Conservation (phyloP, 495 filamentous ascomycete genomes). For the Beverwykella pulmonaria region DNA sequence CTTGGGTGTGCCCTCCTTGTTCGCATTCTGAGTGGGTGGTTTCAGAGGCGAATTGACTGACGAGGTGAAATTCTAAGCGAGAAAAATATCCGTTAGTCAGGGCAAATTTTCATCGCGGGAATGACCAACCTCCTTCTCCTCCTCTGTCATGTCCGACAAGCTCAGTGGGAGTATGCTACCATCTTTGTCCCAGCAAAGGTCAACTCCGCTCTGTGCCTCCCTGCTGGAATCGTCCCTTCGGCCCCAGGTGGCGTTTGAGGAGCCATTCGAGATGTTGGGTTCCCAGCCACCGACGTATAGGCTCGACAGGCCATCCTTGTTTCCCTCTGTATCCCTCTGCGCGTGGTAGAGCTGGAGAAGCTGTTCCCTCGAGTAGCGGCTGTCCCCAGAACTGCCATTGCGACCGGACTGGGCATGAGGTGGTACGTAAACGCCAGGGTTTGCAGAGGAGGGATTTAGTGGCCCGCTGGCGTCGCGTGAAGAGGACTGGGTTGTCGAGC, state of each 20-base stretch:
- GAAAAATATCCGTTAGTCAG: conserved; percentile 6
- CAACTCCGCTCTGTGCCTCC: conserved; percentile 66
- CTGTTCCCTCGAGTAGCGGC: conserved; percentile 80
- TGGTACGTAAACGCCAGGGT: conserved; percentile 62
- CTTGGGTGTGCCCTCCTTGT: conserved; percentile 67
- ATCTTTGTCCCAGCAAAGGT: conserved; percentile 85
- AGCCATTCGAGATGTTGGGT: conserved; percentile 66
- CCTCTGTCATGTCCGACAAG: conserved; percentile 73
- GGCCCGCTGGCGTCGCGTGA: conserved; percentile 39
- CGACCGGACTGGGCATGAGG: conserved; percentile 63
- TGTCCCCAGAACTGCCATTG: conserved; percentile 58
- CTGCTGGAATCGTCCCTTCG: conserved; percentile 66
- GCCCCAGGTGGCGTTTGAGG: conserved; percentile 70
- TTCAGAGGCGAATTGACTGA: conserved; percentile 95
- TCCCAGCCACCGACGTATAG: conserved; percentile 78
- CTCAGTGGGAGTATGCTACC: conserved; percentile 73
- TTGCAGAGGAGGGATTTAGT: conserved; percentile 41
- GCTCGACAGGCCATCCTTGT: conserved; percentile 66
- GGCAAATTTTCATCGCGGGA: neutral
- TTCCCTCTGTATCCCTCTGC: conserved; percentile 59
- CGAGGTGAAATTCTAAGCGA: conserved; percentile 66
- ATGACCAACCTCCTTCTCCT: conserved; percentile 77
- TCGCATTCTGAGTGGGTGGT: conserved; percentile 69
- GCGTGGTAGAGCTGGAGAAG: conserved; percentile 73
- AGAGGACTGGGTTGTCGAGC: conserved; percentile 23